Percentiles rank a stretch among this genome's conserved stretches.
phyloP scores from a whole-genome alignment of 2,329 filamentous ascomycete species.

The Magnaporthiopsis poae region DNA sequence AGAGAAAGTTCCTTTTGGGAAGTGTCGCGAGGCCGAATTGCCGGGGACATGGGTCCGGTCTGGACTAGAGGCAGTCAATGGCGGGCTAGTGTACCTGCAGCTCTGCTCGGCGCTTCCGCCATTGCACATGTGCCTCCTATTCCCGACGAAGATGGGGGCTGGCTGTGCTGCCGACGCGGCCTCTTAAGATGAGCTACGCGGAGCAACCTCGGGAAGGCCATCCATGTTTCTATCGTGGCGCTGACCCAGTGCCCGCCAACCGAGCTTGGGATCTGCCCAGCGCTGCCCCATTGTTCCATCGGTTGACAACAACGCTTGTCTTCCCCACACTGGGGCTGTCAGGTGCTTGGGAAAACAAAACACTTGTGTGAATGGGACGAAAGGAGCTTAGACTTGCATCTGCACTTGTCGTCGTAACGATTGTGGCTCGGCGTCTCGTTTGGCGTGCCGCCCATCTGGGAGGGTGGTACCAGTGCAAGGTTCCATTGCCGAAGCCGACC shows the following conservation, averaged over 20 bases:
- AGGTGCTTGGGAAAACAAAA: not conserved
- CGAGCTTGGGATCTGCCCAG: no score
- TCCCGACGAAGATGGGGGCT: not conserved
- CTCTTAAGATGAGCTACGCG: not conserved
- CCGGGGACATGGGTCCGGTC: no score
- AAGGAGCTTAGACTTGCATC: not conserved
- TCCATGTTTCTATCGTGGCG: not conserved
- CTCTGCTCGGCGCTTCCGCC: not conserved
- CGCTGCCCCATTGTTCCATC: no score
- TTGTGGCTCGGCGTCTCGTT: not conserved
- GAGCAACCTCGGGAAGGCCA: not conserved
- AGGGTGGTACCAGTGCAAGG: not conserved
- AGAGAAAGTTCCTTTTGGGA: not conserved
- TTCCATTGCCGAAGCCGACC: no score
- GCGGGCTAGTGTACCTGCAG: not conserved
- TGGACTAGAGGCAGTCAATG: not conserved
- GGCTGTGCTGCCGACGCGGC: not conserved
- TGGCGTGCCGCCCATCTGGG: not conserved
- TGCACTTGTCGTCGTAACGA: not conserved
- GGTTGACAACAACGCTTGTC: no score
- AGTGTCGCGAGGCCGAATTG: not conserved
- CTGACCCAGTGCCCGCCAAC: no score
- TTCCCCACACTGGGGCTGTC: not conserved
- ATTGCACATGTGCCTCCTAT: not conserved
- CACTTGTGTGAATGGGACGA: not conserved